A percentile compares a stretch with the other conserved stretches of the same genome.
These are phyloP conservation scores for Biscutella auriculata DNA, from an alignment of 441 rosid genomes.

Conservation along the genomic window DNA sequence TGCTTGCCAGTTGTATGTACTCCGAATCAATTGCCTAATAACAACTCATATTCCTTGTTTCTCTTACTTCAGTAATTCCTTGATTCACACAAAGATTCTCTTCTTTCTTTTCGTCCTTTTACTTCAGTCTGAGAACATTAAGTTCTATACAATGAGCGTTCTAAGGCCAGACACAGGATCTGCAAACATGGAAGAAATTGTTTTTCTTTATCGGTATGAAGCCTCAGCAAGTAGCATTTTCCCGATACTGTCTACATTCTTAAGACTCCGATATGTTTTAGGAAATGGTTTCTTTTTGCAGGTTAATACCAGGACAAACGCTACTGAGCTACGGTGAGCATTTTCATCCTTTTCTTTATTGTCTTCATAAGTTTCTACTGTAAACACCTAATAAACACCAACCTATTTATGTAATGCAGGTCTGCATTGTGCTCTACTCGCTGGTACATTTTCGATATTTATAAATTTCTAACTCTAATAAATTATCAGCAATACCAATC, in stretches of 20 bases:
- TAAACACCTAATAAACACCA: constrained; percentile 2
- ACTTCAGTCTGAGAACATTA: constrained; percentile 64
- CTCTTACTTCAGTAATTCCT: neutral
- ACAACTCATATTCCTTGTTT: neutral
- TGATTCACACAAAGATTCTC: neutral
- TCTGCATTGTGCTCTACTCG: constrained; percentile 78
- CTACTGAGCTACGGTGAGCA: constrained; percentile 78
- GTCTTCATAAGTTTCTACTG: neutral
- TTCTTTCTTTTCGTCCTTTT: neutral
- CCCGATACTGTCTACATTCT: neutral
- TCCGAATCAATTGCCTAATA: constrained; percentile 3
- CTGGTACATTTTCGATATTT: constrained; percentile 33
- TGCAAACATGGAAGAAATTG: constrained; percentile 53
- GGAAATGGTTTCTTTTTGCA: constrained; percentile 25
- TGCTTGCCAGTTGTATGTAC: constrained; percentile 64
- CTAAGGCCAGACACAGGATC: constrained; percentile 53
- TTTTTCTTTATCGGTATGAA: constrained; percentile 74
- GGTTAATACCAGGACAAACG: constrained; percentile 82
- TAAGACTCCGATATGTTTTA: neutral
- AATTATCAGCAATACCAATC: neutral
- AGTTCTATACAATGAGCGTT: constrained; percentile 87
- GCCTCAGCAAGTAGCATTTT: neutral
- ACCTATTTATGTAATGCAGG: constrained; percentile 36
- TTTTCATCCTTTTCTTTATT: neutral
- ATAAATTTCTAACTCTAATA: neutral